These are phyloP conservation scores for Ceratocystis eucalypticola DNA, from an alignment of 2,329 filamentous ascomycete species.

Conservation along the genomic window DNA sequence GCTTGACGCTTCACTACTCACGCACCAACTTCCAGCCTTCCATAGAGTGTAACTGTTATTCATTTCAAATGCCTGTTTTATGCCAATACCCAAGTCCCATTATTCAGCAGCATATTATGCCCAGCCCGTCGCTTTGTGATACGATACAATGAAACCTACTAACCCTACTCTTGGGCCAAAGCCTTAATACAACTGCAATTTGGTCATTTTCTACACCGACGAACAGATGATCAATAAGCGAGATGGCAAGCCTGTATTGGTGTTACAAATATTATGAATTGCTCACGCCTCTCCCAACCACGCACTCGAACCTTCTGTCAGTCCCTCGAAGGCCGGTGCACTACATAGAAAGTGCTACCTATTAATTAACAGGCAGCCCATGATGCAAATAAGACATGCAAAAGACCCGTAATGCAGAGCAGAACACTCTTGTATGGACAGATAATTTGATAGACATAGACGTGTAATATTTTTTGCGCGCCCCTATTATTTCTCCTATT, in stretches of 20 bases:
- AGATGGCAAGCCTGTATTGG: not conserved
- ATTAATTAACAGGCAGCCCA: not conserved
- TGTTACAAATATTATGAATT: not conserved
- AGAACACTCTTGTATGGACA: not conserved
- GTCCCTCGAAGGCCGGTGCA: not conserved
- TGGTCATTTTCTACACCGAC: not conserved
- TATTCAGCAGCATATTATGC: not conserved
- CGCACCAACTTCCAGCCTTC: not conserved
- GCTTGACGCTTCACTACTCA: not conserved
- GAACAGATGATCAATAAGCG: not conserved
- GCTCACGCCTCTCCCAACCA: not conserved
- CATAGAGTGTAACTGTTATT: not conserved
- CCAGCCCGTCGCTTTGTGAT: not conserved
- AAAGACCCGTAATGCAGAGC: not conserved
- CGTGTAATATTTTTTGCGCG: not conserved
- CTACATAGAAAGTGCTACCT: not conserved
- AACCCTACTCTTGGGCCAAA: not conserved
- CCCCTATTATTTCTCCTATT: not conserved
- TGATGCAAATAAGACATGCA: not conserved
- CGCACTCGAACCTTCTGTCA: not conserved
- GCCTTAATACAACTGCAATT: not conserved
- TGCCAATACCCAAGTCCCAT: not conserved
- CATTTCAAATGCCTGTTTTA: not conserved
- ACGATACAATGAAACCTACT: not conserved
- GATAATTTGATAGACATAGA: not conserved